Base-by-base conservation (phyloP, 2,329 filamentous ascomycete species). In the Epichloe typhina region DNA sequence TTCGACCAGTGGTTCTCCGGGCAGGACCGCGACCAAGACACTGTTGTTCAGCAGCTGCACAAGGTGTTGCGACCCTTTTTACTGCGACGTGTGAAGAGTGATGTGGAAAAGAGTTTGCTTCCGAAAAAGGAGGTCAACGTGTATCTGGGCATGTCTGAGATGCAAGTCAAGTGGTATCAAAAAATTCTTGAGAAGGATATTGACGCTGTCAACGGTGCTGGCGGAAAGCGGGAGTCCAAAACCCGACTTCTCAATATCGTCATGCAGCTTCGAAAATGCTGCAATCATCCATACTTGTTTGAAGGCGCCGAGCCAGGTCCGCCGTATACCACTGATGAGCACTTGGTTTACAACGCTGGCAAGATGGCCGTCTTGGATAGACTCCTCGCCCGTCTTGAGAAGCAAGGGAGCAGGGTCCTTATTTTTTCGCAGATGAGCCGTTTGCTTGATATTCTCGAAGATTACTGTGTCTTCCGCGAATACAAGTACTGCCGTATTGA, bases 401-500 rank as follows among this genome's bases (percentile, higher is more conserved):
- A 78, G 45, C 85, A 95, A 64, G 93, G 89, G 41, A 97, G 90
- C 63, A 81, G 93, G 57, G 89, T 98, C n/a, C 79, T 98, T 51
- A 97, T 98, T 59, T 98, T 98, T 72, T 98, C 93, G 0, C 93
- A 98, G 64, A 98, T 98, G 93, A 96, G 90, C 62, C 88, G 93
- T 77, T 77, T 96, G 39, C 73, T 98, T 41, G 93, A 98, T 63
- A 98, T 98, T 49, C 77, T 98, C 15, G 93, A 98, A 64, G 93
- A 98, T 66, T 98, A 98, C 68, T 97, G 91, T 57, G 89, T 97
- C 43, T 95, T 98, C 75, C 80, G 90, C 52, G 84, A 88, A 35
- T 96, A 87, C 70, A 86, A 95, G 56, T 98, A 98, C 70, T 97
- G 90, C 68, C 87, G 93, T 62, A 98, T 98, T 56, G 93, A 98